Conservation (phyloP, 768 basidiomycete species). For the Tremella fuciformis region DNA sequence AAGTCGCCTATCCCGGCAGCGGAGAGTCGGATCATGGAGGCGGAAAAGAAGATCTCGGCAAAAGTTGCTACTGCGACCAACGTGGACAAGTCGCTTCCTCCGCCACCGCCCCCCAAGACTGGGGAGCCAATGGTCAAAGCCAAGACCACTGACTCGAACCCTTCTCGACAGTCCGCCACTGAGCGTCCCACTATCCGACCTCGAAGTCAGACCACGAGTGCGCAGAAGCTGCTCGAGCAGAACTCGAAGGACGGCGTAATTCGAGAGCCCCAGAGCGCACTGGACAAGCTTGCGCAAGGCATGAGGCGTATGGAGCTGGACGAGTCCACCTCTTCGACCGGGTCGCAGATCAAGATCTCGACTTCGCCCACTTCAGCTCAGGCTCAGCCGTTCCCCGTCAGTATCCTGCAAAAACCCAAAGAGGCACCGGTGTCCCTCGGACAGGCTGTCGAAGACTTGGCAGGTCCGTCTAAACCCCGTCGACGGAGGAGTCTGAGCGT, state of each 20-base stretch:
- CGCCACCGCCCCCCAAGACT: conserved; percentile 18
- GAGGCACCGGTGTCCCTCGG: not conserved
- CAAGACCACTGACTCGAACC: conserved; percentile 24
- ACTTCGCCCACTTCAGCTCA: conserved; percentile 8
- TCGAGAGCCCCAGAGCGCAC: conserved; percentile 41
- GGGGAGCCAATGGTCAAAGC: conserved; percentile 31
- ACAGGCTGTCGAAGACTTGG: conserved; percentile 16
- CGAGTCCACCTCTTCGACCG: not conserved
- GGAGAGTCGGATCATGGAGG: conserved; percentile 2
- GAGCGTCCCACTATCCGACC: conserved; percentile 31
- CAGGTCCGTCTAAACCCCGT: conserved; percentile 11
- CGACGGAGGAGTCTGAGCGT: conserved; percentile 44
- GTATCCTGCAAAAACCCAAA: conserved; percentile 26
- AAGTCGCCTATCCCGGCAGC: conserved; percentile 10
- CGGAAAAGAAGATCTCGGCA: not conserved
- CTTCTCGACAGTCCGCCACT: conserved; percentile 1
- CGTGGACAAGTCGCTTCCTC: conserved; percentile 32
- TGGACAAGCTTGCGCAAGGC: conserved; percentile 34
- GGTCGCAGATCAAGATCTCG: not conserved
- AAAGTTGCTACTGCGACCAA: not conserved
- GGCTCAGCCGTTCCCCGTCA: conserved; percentile 16
- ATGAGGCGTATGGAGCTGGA: conserved; percentile 13
- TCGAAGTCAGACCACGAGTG: conserved; percentile 39
- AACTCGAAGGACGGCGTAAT: conserved; percentile 30
- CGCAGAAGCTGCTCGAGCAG: conserved; percentile 39